Base-by-base conservation (phyloP, 1,284 basidiomycete species). In the Leccinum fuscescens region DNA sequence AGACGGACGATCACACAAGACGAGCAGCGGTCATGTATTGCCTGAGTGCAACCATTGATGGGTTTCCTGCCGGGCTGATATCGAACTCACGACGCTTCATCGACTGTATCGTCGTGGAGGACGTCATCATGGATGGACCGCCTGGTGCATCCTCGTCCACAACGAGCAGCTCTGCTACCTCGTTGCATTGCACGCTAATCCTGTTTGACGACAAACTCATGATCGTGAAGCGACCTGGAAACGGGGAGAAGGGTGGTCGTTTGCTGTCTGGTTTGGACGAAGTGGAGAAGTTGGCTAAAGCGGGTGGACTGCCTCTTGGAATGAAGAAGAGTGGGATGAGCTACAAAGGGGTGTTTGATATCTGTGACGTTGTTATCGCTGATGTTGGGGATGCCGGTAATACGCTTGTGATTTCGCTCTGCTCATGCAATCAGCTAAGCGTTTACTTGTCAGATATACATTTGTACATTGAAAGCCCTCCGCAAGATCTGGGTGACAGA, bases 121-220 rank as follows among this genome's bases (percentile, higher is more conserved):
- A 99, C 68, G 74, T 90, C 22, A 72, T 88, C 22, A 74, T 79
- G 11, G 89, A 90, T 60, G 71, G 77, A 4, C 74, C 77, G 3
- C 60, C 69, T 4, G 78, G 78, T 54, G 79, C 77, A 56, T 73
- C 79, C 12, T 68, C 79, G 2, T 80, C 84, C 15, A 67, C 79
- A 11, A 76, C 74, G 15, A 78, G 75, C 55, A 65, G 74, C 15
- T 72, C 78, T 7, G 64, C 76, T 3, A 72, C 73, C 55, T 69
- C 80, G 3, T 80, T 98, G 9, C 91, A 93, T 67, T 96, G 93
- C 74, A 93, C 92, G 1, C 78, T 99, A 37, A 93, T 99, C 74
- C 80, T 99, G 46, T 99, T 99, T 70, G 92, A 96, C 67, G 97
- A 99, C 77, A 93, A 94, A 69, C 78, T 99, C 31, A 84, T 98